Base-by-base conservation (phyloP, 345 rosid genomes). In the Excoecaria agallocha region DNA sequence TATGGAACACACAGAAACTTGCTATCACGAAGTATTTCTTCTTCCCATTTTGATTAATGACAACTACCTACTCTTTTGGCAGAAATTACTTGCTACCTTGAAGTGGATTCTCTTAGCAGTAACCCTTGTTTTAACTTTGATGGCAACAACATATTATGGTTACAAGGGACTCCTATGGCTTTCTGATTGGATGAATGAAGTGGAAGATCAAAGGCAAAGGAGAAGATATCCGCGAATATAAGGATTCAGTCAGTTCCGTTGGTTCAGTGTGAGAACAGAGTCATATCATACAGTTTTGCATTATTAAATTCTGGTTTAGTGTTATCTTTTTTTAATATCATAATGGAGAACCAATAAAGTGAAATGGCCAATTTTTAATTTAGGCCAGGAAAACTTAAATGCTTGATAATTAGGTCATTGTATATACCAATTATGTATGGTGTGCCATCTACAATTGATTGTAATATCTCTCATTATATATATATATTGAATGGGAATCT, bases 161-260 rank as follows among this genome's bases (percentile, higher is more conserved):
- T 89, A 91, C 83, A 89, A 91, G 73, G 97, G 91, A 61, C 86
- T 94, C 24, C 57, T 94, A 75, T 74, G 83, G 86, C 95, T 94
- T 24, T 83, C 88, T 0, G 91, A 91, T 79, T 92, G 97, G 97
- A 94, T 94, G 97, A 89, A 92, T 75, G 92, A 86, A 84, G 70
- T 87, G 8, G 98, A 90, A 61, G 88, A 69, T 41, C 91, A 87
- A 77, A 84, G 89, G 82, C 85, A 75, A 35, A 68, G 35, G 43
- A 63, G 22, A 62, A 70, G 46, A 39, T 46, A 45, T 20, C 70
- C 56, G 4, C 22, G 39, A 19, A 57, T 75, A 38, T 58, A 49
- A 56, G 30, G 1, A 30, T 30, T 30, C 2, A 1, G 30, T 30
- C 30, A 30, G 30, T 30, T 30, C 30, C 30, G 30, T 30, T 30